phyloP scores from a whole-genome alignment of 352 stramenopile species.

The Phytophthora melonis region DNA sequence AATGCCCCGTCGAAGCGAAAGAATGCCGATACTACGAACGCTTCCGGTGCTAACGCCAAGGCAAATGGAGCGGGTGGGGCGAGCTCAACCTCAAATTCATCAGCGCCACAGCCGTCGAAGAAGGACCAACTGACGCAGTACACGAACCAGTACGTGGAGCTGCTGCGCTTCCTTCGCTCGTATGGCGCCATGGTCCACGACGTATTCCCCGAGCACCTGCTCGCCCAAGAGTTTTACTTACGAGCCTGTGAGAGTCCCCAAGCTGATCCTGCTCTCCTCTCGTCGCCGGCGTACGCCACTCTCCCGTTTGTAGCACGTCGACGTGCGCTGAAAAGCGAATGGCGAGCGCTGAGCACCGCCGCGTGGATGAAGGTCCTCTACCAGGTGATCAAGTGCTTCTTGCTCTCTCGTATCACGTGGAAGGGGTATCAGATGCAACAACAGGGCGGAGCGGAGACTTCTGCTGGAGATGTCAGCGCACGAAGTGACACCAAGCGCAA shows the following conservation, averaged over 20 bases:
- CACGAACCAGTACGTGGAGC: slow-evolving; percentile 80
- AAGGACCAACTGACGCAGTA: slow-evolving; percentile 69
- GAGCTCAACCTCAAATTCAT: not conserved
- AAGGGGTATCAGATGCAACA: slow-evolving; percentile 75
- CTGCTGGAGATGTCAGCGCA: slow-evolving; percentile 11
- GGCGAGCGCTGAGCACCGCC: slow-evolving; percentile 47
- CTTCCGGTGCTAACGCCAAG: slow-evolving; percentile 1
- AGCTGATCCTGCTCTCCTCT: slow-evolving; percentile 57
- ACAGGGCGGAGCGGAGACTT: slow-evolving; percentile 4
- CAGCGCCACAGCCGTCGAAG: slow-evolving; percentile 43
- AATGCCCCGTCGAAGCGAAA: slow-evolving; percentile 25
- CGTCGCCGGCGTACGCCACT: slow-evolving; percentile 38
- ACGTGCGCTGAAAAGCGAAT: slow-evolving; percentile 66
- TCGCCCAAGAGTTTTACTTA: slow-evolving; percentile 86
- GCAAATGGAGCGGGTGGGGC: not conserved
- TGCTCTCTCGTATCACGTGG: slow-evolving; percentile 90
- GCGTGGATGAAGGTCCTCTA: slow-evolving; percentile 92
- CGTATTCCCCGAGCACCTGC: slow-evolving; percentile 81
- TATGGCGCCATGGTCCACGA: slow-evolving; percentile 93
- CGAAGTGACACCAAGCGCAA: slow-evolving; percentile 25
- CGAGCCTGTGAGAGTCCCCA: slow-evolving; percentile 75
- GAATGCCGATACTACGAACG: slow-evolving; percentile 11
- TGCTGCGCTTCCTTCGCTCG: slow-evolving; percentile 93
- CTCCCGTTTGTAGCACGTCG: slow-evolving; percentile 70
- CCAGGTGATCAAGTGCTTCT: slow-evolving; percentile 94